Percentiles rank a stretch among this genome's conserved stretches.
phyloP scores from a whole-genome alignment of 2,329 filamentous ascomycete species.

The Colletotrichum orbiculare region DNA sequence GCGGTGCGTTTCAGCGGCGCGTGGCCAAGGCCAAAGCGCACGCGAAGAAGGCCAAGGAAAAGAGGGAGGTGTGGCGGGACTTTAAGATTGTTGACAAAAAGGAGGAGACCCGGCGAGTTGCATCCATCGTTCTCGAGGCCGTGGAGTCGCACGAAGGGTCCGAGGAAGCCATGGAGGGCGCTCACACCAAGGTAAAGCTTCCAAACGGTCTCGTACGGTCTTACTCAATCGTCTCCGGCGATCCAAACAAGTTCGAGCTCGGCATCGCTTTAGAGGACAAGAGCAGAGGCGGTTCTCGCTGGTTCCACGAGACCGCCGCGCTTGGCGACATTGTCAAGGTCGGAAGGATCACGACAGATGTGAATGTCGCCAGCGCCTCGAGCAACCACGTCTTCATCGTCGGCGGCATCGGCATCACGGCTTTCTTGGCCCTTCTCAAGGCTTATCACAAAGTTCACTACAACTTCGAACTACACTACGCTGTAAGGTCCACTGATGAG shows the following conservation, averaged over 20 bases:
- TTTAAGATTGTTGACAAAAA: slow-evolving; percentile 62
- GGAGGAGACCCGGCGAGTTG: slow-evolving; percentile 60
- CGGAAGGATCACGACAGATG: slow-evolving; percentile 60
- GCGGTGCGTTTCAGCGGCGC: slow-evolving; percentile 59
- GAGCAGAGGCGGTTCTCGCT: slow-evolving; percentile 71
- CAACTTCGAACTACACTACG: slow-evolving; percentile 68
- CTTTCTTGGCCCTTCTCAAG: slow-evolving; percentile 65
- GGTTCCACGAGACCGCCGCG: slow-evolving; percentile 61
- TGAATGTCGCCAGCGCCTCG: slow-evolving; percentile 57
- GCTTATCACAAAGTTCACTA: slow-evolving; percentile 56
- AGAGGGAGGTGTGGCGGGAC: slow-evolving; percentile 53
- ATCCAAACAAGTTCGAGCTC: slow-evolving; percentile 62
- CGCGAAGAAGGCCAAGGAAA: slow-evolving; percentile 42
- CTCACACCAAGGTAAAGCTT: slow-evolving; percentile 68
- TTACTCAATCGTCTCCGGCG: slow-evolving; percentile 70
- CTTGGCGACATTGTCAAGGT: slow-evolving; percentile 63
- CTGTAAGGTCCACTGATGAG: slow-evolving; percentile 62
- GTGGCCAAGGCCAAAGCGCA: slow-evolving; percentile 58
- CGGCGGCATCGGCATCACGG: slow-evolving; percentile 74
- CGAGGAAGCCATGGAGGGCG: slow-evolving; percentile 50
- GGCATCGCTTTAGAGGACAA: slow-evolving; percentile 66
- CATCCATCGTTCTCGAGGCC: slow-evolving; percentile 64
- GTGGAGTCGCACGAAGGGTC: slow-evolving; percentile 47
- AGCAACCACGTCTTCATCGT: slow-evolving; percentile 72
- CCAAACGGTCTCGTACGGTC: slow-evolving; percentile 66